Evolutionary conservation across 768 basidiomycete genomes (phyloP).

Genomic region (Kwoniella europaea): DNA sequence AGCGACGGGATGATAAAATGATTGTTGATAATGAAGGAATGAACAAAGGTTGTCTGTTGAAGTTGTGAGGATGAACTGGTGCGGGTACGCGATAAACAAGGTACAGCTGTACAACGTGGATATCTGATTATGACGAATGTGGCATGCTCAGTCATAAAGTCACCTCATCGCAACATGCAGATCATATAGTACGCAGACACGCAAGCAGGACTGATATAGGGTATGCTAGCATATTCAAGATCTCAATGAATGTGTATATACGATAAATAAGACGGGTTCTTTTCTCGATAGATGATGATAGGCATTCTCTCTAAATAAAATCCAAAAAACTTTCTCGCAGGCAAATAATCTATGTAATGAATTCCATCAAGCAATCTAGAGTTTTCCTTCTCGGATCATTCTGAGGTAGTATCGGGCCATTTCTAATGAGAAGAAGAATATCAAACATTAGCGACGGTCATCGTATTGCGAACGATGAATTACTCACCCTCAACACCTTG

Average conservation of each 20-base stretch:
- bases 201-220: neutral
- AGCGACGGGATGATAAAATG: too few relatives aligned
- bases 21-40: neutral
- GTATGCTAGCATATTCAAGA: conserved; percentile 23
- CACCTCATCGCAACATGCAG: neutral
- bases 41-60: neutral
- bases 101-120: conserved; percentile 4
- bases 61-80: neutral
- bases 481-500: conserved; percentile 78
- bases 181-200: neutral
- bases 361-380: conserved; percentile 24
- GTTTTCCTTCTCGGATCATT: conserved; percentile 52
- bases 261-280: neutral
- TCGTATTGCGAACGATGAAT: neutral
- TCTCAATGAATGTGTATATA: conserved; percentile 23
- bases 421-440: conserved; percentile 23
- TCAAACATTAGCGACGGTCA: neutral
- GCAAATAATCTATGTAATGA: conserved; percentile 7
- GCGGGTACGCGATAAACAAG: neutral
- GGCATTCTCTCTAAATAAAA: conserved; percentile 6
- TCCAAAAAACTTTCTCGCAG: conserved; percentile 10
- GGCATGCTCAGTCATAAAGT: neutral
- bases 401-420: conserved; percentile 54
- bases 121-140: conserved; percentile 3
- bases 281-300: neutral